Percentiles rank a stretch among this genome's conserved stretches.
Evolutionary conservation across 2,329 filamentous ascomycete genomes (phyloP).

Genomic region (Colletotrichum musae): DNA sequence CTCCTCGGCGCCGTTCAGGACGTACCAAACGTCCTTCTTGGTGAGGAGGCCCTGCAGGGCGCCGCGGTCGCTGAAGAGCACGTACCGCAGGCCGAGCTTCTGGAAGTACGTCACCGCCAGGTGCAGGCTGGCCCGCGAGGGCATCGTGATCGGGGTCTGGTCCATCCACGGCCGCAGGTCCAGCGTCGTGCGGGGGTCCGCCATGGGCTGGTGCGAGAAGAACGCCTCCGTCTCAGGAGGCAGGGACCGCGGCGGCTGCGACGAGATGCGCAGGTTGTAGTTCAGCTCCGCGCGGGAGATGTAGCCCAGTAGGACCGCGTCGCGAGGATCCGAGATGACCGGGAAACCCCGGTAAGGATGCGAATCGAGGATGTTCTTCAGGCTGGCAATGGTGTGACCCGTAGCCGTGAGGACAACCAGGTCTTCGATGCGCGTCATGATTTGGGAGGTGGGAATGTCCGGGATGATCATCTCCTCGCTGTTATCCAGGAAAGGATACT

Average conservation of each 20-base stretch:
- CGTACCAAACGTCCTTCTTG: conserved; percentile 97
- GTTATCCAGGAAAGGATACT: conserved; percentile 95
- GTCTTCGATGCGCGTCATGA: conserved; percentile 95
- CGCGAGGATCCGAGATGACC: conserved; percentile 83
- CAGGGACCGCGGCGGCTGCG: conserved; percentile 70
- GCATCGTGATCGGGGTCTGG: conserved; percentile 94
- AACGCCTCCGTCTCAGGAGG: conserved; percentile 82
- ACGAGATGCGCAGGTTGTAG: conserved; percentile 80
- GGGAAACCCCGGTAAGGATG: conserved; percentile 93
- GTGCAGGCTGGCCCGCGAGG: conserved; percentile 81
- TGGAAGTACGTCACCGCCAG: conserved; percentile 96
- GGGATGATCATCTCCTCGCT: conserved; percentile 83
- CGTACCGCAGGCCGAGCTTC: conserved; percentile 90
- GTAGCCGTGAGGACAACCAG: conserved; percentile 89
- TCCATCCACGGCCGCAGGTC: conserved; percentile 99
- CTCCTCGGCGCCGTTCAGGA: conserved; percentile 84
- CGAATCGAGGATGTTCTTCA: conserved; percentile 78
- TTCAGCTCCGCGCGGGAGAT: conserved; percentile 92
- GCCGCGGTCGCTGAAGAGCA: conserved; percentile 88
- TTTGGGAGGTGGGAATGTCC: conserved; percentile 86
- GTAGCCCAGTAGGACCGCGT: conserved; percentile 89
- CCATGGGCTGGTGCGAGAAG: conserved; percentile 87
- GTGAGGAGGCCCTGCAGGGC: conserved; percentile 88
- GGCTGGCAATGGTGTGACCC: conserved; percentile 86
- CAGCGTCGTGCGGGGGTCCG: conserved; percentile 82